Percentiles rank a stretch among this genome's conserved stretches.
Evolutionary conservation across 164 flowering plant genomes (phyloP).

Genomic region (Chimonanthus salicifolius): DNA sequence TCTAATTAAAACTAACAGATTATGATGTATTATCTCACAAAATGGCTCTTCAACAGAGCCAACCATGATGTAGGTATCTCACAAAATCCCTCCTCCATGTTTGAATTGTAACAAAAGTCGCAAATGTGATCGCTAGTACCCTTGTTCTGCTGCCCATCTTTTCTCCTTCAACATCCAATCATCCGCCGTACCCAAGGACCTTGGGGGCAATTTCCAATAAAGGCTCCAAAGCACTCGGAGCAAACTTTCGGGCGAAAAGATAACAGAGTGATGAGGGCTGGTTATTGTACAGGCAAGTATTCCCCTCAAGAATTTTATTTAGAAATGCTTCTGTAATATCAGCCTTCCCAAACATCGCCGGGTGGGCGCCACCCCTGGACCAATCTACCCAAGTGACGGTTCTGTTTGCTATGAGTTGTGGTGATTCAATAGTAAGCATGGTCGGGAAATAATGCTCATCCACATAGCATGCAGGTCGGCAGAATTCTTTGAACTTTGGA

Average conservation of each 20-base stretch:
- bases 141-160: background rate
- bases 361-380: conserved; percentile 96
- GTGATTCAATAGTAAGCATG: conserved; percentile 54
- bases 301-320: conserved; percentile 30
- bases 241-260: conserved; percentile 83
- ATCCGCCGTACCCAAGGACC: conserved; percentile 40
- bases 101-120: too few relatives aligned
- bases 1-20: too few relatives aligned
- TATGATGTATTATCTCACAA: too few relatives aligned
- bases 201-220: conserved; percentile 42
- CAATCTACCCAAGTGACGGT: conserved; percentile 86
- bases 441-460: conserved; percentile 97
- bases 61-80: background rate
- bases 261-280: conserved; percentile 43
- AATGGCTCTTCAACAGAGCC: background rate
- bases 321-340: conserved; percentile 64
- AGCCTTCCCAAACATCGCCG: conserved; percentile 67
- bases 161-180: background rate
- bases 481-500: conserved; percentile 68
- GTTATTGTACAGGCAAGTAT: conserved; percentile 52
- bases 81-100: background rate
- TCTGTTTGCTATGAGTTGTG: conserved; percentile 64
- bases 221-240: conserved; percentile 71
- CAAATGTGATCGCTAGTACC: background rate
- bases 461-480: conserved; percentile 75